Evolutionary conservation across 352 stramenopile species (phyloP).

Genomic region (Phytophthora podocarpi): DNA sequence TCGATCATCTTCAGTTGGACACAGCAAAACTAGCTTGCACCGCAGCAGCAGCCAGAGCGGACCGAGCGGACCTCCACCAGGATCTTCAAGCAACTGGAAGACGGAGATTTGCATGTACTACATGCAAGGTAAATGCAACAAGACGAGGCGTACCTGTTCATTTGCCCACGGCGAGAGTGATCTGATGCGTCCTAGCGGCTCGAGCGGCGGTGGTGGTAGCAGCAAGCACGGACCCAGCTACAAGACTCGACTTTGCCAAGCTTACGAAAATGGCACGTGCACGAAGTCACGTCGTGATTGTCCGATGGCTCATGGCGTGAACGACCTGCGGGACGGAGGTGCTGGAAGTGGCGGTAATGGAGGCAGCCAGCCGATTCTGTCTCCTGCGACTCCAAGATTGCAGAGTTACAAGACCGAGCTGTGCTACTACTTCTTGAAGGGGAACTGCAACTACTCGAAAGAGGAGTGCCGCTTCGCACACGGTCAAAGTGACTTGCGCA

Average conservation of each 20-base stretch:
- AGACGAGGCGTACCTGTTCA: conserved; percentile 85
- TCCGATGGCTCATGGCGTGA: conserved; percentile 75
- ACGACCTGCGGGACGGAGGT: conserved; percentile 65
- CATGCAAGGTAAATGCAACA: conserved; percentile 90
- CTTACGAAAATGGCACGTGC: conserved; percentile 76
- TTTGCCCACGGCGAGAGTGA: conserved; percentile 88
- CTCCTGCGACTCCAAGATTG: conserved; percentile 60
- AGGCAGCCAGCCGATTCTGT: conserved; percentile 37
- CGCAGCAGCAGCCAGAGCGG: conserved; percentile 34
- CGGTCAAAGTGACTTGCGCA: conserved; percentile 77
- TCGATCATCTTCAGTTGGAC: conserved; percentile 24
- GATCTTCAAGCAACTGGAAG: conserved; percentile 79
- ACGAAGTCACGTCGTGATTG: conserved; percentile 81
- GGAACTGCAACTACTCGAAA: conserved; percentile 89
- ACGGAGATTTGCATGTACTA: conserved; percentile 92
- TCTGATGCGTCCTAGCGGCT: conserved; percentile 50
- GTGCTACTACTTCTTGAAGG: conserved; percentile 90
- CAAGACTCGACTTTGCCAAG: conserved; percentile 83
- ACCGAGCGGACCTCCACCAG: conserved; percentile 25
- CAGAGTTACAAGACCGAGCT: conserved; percentile 91
- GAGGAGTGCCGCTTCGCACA: conserved; percentile 90
- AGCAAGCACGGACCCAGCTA: conserved; percentile 49
- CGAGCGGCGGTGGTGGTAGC: conserved; percentile 2
- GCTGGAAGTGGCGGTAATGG: conserved; percentile 16
- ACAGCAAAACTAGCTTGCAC: conserved; percentile 40